Percentiles rank a stretch among this genome's conserved stretches.
Conservation (phyloP, 192 early-diverging fungal genomes). For the Coemansia sp. region DNA sequence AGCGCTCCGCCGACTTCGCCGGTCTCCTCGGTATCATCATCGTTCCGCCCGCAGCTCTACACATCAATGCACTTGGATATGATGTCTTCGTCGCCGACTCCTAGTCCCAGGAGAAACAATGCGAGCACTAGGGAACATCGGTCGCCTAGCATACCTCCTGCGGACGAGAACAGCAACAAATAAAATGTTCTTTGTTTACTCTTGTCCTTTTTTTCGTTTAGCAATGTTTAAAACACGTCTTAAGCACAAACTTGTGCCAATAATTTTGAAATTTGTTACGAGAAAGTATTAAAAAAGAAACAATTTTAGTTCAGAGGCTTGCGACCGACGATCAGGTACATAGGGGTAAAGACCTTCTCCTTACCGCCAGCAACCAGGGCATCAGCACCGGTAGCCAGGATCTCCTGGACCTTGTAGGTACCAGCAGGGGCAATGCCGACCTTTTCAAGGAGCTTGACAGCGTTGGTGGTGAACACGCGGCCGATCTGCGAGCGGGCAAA, state of each 20-base stretch:
- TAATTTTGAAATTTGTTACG: not conserved
- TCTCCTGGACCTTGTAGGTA: conserved; percentile 75
- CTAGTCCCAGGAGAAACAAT: conserved; percentile 2
- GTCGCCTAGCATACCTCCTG: not conserved
- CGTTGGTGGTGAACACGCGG: conserved; percentile 70
- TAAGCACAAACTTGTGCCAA: not conserved
- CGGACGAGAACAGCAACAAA: not conserved
- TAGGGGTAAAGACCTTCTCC: conserved; percentile 87
- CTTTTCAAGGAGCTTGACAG: conserved; percentile 76
- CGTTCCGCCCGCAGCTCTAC: conserved; percentile 8
- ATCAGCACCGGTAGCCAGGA: conserved; percentile 80
- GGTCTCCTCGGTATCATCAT: not conserved
- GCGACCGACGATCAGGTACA: conserved; percentile 82
- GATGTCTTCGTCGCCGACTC: conserved; percentile 2
- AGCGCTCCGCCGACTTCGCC: conserved; percentile 1
- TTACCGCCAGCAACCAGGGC: conserved; percentile 77
- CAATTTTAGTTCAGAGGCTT: conserved; percentile 57
- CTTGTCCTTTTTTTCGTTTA: not conserved
- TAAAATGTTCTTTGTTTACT: not conserved
- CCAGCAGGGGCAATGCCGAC: conserved; percentile 83
- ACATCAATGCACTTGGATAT: conserved; percentile 25
- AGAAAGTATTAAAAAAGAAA: not conserved
- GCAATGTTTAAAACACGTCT: not conserved
- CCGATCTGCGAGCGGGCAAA: conserved; percentile 60
- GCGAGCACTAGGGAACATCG: not conserved